Evolutionary conservation across 176 grass and related monocot species (phyloP).

Genomic region (Leersia perrieri): DNA sequence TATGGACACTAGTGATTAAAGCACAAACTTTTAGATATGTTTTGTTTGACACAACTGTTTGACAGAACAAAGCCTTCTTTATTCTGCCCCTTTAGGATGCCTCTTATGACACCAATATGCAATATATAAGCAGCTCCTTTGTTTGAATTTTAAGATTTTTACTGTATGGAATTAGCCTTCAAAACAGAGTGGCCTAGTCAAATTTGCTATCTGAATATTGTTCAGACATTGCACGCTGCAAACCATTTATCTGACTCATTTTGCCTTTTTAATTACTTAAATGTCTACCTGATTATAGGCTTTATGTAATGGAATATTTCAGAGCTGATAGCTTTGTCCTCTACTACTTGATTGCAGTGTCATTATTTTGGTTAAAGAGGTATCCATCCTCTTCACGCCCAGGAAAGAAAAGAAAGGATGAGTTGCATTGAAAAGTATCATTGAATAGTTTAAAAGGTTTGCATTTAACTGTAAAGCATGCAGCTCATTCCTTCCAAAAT

Average conservation of each 20-base stretch:
- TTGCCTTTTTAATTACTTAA: not conserved
- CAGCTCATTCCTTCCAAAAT: constrained; percentile 2
- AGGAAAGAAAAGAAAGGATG: constrained; percentile 3
- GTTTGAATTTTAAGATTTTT: not conserved
- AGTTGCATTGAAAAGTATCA: not conserved
- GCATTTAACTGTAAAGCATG: constrained; percentile 7
- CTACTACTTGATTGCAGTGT: not conserved
- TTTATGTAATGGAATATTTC: not conserved
- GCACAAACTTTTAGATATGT: not conserved
- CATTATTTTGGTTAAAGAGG: not conserved
- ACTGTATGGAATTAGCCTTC: not conserved
- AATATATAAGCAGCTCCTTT: not conserved
- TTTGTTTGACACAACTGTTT: not conserved
- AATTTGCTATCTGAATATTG: not conserved
- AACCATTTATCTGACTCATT: not conserved
- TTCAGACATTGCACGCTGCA: not conserved
- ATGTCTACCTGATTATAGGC: not conserved
- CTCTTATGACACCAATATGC: not conserved
- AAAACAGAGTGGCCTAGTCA: not conserved
- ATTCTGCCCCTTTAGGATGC: not conserved
- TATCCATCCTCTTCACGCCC: not conserved
- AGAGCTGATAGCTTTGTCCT: not conserved
- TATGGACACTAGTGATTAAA: not conserved
- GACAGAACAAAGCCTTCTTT: not conserved
- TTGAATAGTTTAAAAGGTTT: not conserved